Evolutionary conservation across 2,329 filamentous ascomycete species (phyloP).

Genomic region (Apiospora marii): DNA sequence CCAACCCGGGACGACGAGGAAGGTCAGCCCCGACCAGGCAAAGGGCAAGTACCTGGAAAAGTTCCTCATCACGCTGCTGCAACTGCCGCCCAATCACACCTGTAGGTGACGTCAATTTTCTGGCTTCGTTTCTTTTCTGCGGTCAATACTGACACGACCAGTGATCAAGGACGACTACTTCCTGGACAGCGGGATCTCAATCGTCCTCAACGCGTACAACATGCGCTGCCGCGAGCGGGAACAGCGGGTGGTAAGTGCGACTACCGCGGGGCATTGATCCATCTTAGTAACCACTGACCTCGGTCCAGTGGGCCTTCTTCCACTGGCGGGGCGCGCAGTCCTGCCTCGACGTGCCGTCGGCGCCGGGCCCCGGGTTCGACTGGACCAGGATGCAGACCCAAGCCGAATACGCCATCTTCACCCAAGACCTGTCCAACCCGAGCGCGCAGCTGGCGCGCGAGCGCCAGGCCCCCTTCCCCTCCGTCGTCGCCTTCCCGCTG

Average conservation of each 20-base stretch:
- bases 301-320: neutral
- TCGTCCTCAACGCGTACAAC: neutral
- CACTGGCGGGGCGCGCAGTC: neutral
- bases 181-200: neutral
- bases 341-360: neutral
- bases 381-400: neutral
- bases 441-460: neutral
- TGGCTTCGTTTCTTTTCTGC: too few species aligned
- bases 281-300: neutral
- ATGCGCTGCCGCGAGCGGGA: neutral
- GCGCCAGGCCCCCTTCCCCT: neutral
- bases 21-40: neutral
- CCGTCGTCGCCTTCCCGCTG: neutral
- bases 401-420: neutral
- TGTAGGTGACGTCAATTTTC: neutral
- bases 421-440: fast-evolving
- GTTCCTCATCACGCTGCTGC: neutral
- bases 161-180: neutral
- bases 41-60: neutral
- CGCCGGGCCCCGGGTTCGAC: neutral
- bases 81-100: neutral
- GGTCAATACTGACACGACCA: too few species aligned
- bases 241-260: neutral
- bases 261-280: neutral
- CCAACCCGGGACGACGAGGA: neutral